These are phyloP conservation scores for Hanseniaspora sp. DNA, from an alignment of 1,139 yeast species.

Conservation along the genomic window DNA sequence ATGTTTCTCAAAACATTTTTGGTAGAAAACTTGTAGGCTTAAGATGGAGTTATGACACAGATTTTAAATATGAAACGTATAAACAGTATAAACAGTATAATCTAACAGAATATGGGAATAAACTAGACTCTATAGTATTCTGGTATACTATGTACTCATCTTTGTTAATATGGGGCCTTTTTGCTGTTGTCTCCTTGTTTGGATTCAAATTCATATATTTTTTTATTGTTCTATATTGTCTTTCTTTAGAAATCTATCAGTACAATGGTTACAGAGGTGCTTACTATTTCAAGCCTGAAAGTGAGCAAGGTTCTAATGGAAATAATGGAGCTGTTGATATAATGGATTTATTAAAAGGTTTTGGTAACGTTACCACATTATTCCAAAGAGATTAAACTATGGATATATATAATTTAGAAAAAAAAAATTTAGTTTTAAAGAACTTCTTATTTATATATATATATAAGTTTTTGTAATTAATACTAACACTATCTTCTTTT, in stretches of 20 bases:
- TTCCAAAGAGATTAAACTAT: conserved; percentile 7
- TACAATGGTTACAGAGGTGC: conserved; percentile 84
- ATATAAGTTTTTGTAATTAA: conserved; percentile 3
- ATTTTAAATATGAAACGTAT: conserved; percentile 28
- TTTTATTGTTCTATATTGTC: conserved; percentile 52
- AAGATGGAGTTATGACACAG: conserved; percentile 81
- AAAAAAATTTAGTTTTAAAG: background rate
- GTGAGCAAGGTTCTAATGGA: background rate
- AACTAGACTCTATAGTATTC: conserved; percentile 79
- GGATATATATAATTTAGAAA: background rate
- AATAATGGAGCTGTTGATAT: conserved; percentile 11
- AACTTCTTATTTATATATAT: conserved; percentile 6
- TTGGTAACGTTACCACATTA: conserved; percentile 4
- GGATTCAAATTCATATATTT: conserved; percentile 70
- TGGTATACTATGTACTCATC: conserved; percentile 70
- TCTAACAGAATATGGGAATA: conserved; percentile 50
- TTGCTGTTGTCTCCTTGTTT: conserved; percentile 66
- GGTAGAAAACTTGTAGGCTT: conserved; percentile 85
- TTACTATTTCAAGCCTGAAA: conserved; percentile 49
- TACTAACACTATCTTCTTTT: conserved; percentile 53
- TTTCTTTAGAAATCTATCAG: conserved; percentile 64
- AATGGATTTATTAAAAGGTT: conserved; percentile 12
- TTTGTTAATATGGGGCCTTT: conserved; percentile 63
- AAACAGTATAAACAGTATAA: conserved; percentile 29
- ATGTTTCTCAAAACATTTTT: conserved; percentile 84